Base-by-base conservation (phyloP, 805 yeast genomes). In the Jamesozyma gamospora region DNA sequence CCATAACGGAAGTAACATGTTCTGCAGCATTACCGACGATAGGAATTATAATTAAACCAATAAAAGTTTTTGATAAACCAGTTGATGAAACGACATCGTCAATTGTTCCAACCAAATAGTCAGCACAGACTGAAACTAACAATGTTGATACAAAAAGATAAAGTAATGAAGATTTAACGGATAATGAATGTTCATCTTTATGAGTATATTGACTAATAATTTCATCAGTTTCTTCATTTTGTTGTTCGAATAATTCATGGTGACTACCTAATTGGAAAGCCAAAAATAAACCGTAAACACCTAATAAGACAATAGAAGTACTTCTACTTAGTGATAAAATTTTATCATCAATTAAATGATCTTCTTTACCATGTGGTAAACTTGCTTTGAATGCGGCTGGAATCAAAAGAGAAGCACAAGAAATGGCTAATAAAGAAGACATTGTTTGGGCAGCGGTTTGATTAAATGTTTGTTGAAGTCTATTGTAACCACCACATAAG, bases 21-120 rank as follows among this genome's bases (percentile, higher is more conserved):
- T 92, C 98, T 11, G 97, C 97, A 3, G 98, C 98, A 55, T 92
- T 92, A 41, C 97, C 98, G 21, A 92, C 97, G 46, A 92, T 90
- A 31, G 98, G 98, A 46, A 92, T 81, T 34, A 92, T 77, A 50
- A 92, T 81, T 49, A 92, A 70, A 59, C 97, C 97, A 53, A 92
- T 86, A 53, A 92, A 92, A 0, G 97, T 87, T 72, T 90, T 88
- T 33, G 95, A 83, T 40, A 92, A 69, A 3, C 95, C 95, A 2
- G 94, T 77, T 25, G 77, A 65, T 42, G 69, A 83, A 28, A 92
- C 97, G 47, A 90, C 76, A 41, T 75, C 82, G 63, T 92, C 97
- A 53, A 92, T 92, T 17, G 95, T 81, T 21, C 94, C 92, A 37
- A 92, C 98, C 43, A 92, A 72, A 62, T 75, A 84, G 62, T 92